A percentile compares a stretch with the other conserved stretches of the same genome.
These are phyloP conservation scores for Triadica sebifera DNA, from an alignment of 345 rosid genomes.

Conservation along the genomic window DNA sequence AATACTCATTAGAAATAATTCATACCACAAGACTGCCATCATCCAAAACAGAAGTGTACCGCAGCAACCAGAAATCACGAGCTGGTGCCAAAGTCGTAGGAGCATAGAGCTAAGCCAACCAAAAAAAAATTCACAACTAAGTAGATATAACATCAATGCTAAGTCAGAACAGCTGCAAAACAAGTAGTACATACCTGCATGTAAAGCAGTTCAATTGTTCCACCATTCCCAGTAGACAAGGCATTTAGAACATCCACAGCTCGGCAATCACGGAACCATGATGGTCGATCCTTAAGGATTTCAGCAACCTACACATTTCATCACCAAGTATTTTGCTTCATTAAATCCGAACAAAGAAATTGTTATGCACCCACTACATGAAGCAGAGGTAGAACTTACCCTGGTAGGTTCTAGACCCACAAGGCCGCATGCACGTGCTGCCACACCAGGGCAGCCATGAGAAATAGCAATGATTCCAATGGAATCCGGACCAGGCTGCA, in stretches of 20 bases:
- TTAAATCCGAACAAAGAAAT: background rate
- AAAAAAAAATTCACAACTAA: background rate
- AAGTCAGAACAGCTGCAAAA: background rate
- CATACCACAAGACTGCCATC: conserved; percentile 99
- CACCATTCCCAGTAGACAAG: conserved; percentile 95
- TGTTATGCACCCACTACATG: background rate
- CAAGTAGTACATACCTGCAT: conserved; percentile 62
- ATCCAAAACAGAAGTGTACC: conserved; percentile 93
- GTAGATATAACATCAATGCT: background rate
- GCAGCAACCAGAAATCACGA: conserved; percentile 96
- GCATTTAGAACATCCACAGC: conserved; percentile 92
- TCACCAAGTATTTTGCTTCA: background rate
- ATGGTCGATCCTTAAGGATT: conserved; percentile 96
- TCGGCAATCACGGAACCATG: conserved; percentile 99
- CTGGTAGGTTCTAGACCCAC: conserved; percentile 99
- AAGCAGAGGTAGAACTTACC: conserved; percentile 43
- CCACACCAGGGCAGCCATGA: conserved; percentile 99
- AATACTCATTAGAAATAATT: background rate
- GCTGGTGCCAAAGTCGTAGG: conserved; percentile 99
- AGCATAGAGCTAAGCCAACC: conserved; percentile 73
- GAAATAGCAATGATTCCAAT: conserved; percentile 99
- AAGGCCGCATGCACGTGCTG: conserved; percentile 99
- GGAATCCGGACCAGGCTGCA: conserved; percentile 99
- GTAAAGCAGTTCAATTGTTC: conserved; percentile 97
- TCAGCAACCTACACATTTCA: conserved; percentile 70